Evolutionary conservation across 176 grass and related monocot species (phyloP), one percentile per base, ranked within the genome.

Genomic region (Oryza brachyantha): DNA sequence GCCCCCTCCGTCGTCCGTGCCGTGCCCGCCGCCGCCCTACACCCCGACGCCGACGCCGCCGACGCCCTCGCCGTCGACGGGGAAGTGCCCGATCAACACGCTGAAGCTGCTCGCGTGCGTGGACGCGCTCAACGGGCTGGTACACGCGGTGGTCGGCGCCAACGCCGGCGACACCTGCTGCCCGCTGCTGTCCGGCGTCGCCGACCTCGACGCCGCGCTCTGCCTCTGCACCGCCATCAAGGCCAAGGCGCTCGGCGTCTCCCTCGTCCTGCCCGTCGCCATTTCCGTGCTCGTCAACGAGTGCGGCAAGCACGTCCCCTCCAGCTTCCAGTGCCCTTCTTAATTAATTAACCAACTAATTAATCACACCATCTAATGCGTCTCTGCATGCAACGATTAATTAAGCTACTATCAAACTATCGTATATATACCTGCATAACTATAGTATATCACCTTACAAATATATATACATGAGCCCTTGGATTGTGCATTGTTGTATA

Each of bases 151-250:
- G 36, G 28, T 93, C 5, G 85, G 90, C 2, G 62, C 13, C 38
- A 78, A 68, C 28, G 68, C 81, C 72, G 68, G n/a, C 61, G 55
- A 39, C 25, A 64, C 38, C 39, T 97, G 93, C 85, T 97, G 93
- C 83, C 93, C 93, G 65, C 60, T 97, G 79, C 79, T 97, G 12
- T 61, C 79, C 7, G 87, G 88, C 29, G 63, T 97, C 11, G 88
- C 88, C 66, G 93, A 88, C 88, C 68, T 93, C 66, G 90, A 93
- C 77, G 93, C 93, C 27, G 93, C 93, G 77, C 79, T 88, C 74
- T 97, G 93, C 85, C 93, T 97, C 73, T 97, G 93, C 85, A 97
- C 90, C 68, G 21, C 72, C 83, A 93, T 97, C 81, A 85, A 86
- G 88, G 90, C 79, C 73, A 91, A 93, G 78, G 83, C 61, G 14